These are phyloP conservation scores for Fragaria vesca DNA, from an alignment of 306 rosid species.

Conservation along the genomic window DNA sequence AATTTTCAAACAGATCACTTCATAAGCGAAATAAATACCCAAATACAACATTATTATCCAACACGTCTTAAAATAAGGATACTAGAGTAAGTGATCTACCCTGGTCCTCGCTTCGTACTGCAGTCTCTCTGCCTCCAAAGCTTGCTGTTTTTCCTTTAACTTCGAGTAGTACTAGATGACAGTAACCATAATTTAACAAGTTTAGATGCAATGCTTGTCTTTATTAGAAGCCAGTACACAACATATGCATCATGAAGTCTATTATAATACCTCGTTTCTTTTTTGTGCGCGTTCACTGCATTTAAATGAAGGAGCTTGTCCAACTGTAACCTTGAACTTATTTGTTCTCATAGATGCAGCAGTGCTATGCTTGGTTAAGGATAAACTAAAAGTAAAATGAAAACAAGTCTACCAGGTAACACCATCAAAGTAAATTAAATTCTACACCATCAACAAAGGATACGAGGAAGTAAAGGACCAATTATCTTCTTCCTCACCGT, in stretches of 20 bases:
- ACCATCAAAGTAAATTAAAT: neutral
- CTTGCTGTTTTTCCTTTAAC: slow-evolving; percentile 90
- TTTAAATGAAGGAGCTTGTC: slow-evolving; percentile 78
- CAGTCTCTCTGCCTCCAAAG: slow-evolving; percentile 78
- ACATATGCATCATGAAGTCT: slow-evolving; percentile 17
- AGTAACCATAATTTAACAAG: slow-evolving; percentile 23
- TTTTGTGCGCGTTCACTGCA: slow-evolving; percentile 67
- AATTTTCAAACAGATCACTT: neutral
- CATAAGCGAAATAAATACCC: slow-evolving; percentile 12
- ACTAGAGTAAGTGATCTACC: slow-evolving; percentile 43
- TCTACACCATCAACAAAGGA: slow-evolving; percentile 50
- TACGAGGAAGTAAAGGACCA: slow-evolving; percentile 88
- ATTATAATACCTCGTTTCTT: slow-evolving; percentile 79
- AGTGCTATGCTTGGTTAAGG: slow-evolving; percentile 60
- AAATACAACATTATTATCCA: slow-evolving; percentile 6
- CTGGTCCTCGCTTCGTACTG: slow-evolving; percentile 72
- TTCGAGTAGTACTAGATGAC: slow-evolving; percentile 65
- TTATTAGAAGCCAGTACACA: slow-evolving; percentile 3
- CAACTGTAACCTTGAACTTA: slow-evolving; percentile 78
- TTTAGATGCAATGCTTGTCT: slow-evolving; percentile 15
- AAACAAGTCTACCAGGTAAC: slow-evolving; percentile 1
- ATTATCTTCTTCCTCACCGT: slow-evolving; percentile 75
- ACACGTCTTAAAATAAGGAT: slow-evolving; percentile 5
- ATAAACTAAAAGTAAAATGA: slow-evolving; percentile 3
- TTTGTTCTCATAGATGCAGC: slow-evolving; percentile 62